Base-by-base conservation (phyloP, 192 early-diverging fungal species). In the Entrophospora sp. region DNA sequence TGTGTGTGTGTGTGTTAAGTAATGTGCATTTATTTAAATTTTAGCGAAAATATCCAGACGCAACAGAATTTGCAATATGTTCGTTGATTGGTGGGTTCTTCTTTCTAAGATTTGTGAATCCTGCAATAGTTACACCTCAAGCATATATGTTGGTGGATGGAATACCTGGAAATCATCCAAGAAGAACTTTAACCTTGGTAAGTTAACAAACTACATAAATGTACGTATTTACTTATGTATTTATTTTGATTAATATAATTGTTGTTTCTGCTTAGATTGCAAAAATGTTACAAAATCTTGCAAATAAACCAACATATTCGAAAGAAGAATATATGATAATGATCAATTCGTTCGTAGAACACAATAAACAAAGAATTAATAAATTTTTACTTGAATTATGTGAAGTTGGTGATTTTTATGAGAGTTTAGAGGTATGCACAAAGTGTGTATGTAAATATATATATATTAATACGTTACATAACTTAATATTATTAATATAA, bases 51-150 rank as follows among this genome's bases (percentile, higher is more conserved):
- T 96, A 89, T 78, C 93, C 94, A 0, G 85, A 96, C 51, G 89
- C 90, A 13, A 84, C 91, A 8, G 92, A 95, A 58, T 82, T 85
- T 52, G 87, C 89, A 10, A 89, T 94, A 28, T 92, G 93, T 71
- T 96, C 96, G 49, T 77, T 96, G 31, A 95, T 98, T 74, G 96
- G 96, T 35, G 94, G 93, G 6, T 96, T 98, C 73, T 98, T 98
- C 67, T 92, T 98, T 64, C 75, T 98, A 67, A 88, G 96, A 34
- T 98, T 93, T 72, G 82, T 98, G 66, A 98, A 98, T 71, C 96
- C 96, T n/a, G 93, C 96, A 0, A 92, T 98, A 66, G 93, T 98
- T 46, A 94, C 94, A 1, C 93, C 96, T 4, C 85, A 95, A 68
- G 88, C 89, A n/a, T 92, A 93, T 79, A 93, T 94, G 91, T 74